Percentiles rank a stretch among this genome's conserved stretches.
These are phyloP conservation scores for Dioscorea zingiberensis DNA, from an alignment of 106 monocot genomes.

Conservation along the genomic window DNA sequence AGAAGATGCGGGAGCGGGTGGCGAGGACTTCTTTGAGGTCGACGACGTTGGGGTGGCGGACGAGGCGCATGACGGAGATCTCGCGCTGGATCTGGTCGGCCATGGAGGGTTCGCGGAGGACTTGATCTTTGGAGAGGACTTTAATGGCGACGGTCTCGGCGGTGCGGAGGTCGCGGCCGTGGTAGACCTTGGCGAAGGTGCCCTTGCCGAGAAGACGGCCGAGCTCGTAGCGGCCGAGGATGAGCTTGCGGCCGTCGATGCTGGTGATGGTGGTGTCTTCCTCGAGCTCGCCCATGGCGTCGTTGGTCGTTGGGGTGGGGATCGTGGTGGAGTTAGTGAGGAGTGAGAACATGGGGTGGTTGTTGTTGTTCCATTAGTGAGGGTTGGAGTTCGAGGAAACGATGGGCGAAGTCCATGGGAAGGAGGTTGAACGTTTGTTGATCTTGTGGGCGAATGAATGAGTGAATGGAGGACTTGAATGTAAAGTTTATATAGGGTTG, in stretches of 20 bases:
- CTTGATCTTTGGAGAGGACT: constrained; percentile 16
- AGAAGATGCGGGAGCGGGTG: constrained; percentile 20
- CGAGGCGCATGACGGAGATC: constrained; percentile 19
- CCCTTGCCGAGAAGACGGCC: constrained; percentile 34
- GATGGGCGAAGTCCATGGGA: too few relatives aligned
- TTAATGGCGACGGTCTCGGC: constrained; percentile 25
- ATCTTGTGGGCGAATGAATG: too few relatives aligned
- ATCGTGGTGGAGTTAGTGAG: too few relatives aligned
- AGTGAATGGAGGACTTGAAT: too few relatives aligned
- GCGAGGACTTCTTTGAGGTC: constrained; percentile 22
- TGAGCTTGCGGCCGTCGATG: background rate
- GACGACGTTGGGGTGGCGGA: constrained; percentile 27
- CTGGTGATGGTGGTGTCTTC: too few relatives aligned
- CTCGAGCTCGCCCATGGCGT: too few relatives aligned
- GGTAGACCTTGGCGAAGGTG: constrained; percentile 43
- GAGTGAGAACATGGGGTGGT: too few relatives aligned
- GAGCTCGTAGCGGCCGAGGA: constrained; percentile 34
- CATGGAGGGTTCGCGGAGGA: constrained; percentile 11
- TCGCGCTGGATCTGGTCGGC: constrained; percentile 21
- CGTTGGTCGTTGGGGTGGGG: too few relatives aligned
- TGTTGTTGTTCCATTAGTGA: too few relatives aligned
- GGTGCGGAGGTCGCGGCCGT: constrained; percentile 19
- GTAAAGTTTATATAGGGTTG: too few relatives aligned
- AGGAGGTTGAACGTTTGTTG: too few relatives aligned
- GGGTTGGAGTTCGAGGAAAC: too few relatives aligned